phyloP scores from a whole-genome alignment of 208 protist species.

The Leishmania martiniquensis region DNA sequence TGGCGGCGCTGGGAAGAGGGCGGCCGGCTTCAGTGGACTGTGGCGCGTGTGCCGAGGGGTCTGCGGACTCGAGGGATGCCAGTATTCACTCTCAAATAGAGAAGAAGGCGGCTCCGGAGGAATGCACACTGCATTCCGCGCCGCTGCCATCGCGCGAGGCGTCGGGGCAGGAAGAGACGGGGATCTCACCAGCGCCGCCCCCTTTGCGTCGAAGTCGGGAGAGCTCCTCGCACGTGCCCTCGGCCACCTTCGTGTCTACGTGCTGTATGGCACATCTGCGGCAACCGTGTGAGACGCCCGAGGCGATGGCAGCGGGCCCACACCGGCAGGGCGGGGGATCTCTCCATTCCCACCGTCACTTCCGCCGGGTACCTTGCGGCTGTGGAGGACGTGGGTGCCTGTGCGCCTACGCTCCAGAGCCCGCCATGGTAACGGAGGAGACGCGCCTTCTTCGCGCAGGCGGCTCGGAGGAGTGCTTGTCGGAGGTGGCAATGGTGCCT shows the following conservation, averaged over 20 bases:
- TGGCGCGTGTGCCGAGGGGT: conserved; percentile 16
- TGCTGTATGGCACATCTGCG: conserved; percentile 7
- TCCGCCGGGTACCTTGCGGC: conserved; percentile 30
- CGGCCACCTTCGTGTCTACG: neutral
- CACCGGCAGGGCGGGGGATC: conserved; percentile 1
- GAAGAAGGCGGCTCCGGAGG: conserved; percentile 14
- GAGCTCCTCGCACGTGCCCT: neutral
- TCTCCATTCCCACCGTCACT: conserved; percentile 2
- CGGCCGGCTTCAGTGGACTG: conserved; percentile 44
- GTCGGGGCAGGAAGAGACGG: neutral
- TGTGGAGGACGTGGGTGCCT: conserved; percentile 33
- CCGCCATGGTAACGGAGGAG: conserved; percentile 30
- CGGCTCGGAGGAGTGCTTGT: neutral
- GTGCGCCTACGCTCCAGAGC: conserved; percentile 26
- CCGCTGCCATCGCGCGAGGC: neutral
- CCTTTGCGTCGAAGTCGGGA: conserved; percentile 8
- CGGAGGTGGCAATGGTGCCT: neutral
- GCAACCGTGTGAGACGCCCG: neutral
- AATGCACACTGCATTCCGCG: conserved; percentile 21
- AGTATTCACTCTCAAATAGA: neutral
- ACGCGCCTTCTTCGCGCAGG: conserved; percentile 14
- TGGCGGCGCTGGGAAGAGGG: conserved; percentile 34
- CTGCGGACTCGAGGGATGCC: neutral
- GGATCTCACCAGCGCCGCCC: neutral
- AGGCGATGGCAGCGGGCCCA: neutral